These are phyloP conservation scores for Candida maris DNA, from an alignment of 805 yeast species.

Conservation along the genomic window DNA sequence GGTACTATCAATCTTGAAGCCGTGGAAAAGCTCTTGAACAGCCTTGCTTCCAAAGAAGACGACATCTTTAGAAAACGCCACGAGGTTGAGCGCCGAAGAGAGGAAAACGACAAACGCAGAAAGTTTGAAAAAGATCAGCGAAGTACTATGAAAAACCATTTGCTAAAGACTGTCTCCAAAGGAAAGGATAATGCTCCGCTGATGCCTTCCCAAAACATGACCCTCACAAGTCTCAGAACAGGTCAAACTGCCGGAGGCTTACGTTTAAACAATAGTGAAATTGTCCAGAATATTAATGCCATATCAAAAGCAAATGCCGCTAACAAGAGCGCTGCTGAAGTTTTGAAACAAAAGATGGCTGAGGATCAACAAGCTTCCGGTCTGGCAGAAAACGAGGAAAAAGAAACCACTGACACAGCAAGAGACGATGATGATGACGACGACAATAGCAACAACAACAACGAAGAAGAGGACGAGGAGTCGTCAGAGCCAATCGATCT, in stretches of 20 bases:
- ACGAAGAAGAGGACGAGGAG: conserved; percentile 23
- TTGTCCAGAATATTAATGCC: conserved; percentile 59
- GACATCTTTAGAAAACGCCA: conserved; percentile 69
- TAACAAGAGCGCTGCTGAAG: conserved; percentile 64
- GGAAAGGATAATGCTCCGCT: conserved; percentile 77
- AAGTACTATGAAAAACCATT: conserved; percentile 40
- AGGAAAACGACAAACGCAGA: conserved; percentile 60
- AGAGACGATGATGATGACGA: background rate
- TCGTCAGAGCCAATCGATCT: conserved; percentile 27
- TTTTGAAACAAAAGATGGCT: conserved; percentile 40
- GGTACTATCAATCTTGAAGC: conserved; percentile 74
- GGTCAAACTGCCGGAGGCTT: conserved; percentile 67
- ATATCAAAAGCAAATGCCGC: conserved; percentile 70
- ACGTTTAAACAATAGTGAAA: conserved; percentile 64
- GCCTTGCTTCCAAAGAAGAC: conserved; percentile 70
- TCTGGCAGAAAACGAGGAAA: background rate
- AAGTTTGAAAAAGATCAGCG: conserved; percentile 46
- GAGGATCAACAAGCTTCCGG: conserved; percentile 1
- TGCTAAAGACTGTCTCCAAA: conserved; percentile 53
- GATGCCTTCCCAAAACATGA: conserved; percentile 65
- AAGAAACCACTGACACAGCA: background rate
- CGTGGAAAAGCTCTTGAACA: conserved; percentile 66
- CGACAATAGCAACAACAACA: conserved; percentile 1
- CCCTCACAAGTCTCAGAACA: conserved; percentile 62
- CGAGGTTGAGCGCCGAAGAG: conserved; percentile 65